Evolutionary conservation across 768 basidiomycete species (phyloP), one percentile per base, ranked within the genome.

Genomic region (Mycena haematopus): DNA sequence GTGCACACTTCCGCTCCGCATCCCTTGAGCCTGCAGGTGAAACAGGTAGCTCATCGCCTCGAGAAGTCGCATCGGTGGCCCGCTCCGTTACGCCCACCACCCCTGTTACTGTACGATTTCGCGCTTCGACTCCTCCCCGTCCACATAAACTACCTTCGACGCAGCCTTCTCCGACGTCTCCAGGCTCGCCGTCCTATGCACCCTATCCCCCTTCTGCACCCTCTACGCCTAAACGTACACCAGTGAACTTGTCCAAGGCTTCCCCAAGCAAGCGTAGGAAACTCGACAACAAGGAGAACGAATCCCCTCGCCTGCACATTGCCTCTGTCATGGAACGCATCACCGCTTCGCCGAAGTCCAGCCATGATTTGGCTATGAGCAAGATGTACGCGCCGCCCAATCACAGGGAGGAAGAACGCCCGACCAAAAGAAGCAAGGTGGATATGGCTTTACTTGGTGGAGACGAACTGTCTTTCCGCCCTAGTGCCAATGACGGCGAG

Each of bases 231-330:
- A 73, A 69, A 59, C 72, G 74, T 17, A 71, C 72, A 14, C 60
- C 68, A 40, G 68, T 67, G 35, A 58, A 59, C 22, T 68, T 62
- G 45, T 69, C 69, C 54, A 63, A 58, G 21, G 66, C 73, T 31
- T 77, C 79, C 22, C 72, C 75, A 22, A 79, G 78, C 65, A 79
- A 80, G 61, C 76, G 78, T 54, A 72, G 76, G 63, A 63, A 63
- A 38, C 54, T 73, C 29, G 72, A 70, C 17, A 66, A 88, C 71
- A 91, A 91, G 74, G 90, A 92, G 71, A 91, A 91, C 68, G 60
- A 73, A 33, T 82, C 82, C 0, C 86, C 84, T 35, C 63, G 73
- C 6, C 67, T 68, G 10, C 60, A 69, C 29, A 72, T 76, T 50
- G 58, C 77, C 1, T 75, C 82, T 38, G 76, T 83, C 22, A 63